Evolutionary conservation across 345 rosid species (phyloP).

Genomic region (Anacardium occidentale): DNA sequence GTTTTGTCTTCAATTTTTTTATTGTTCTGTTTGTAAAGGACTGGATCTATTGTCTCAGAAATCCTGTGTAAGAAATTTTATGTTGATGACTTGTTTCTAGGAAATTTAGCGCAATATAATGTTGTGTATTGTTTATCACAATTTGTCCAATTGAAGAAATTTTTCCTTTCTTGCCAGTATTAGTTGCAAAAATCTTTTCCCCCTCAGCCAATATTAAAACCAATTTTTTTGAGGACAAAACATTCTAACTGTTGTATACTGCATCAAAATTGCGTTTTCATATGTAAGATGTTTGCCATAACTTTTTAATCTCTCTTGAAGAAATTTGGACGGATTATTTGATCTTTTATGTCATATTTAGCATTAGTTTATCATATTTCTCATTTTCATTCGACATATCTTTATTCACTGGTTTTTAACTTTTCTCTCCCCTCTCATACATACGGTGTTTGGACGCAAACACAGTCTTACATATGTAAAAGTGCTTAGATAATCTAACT

Average conservation of each 20-base stretch:
- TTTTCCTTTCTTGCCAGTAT: not conserved
- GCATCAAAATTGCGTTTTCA: not conserved
- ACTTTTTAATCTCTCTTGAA: not conserved
- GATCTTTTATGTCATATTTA: not conserved
- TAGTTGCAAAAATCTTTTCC: not conserved
- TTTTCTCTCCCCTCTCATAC: not conserved
- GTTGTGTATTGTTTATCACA: not conserved
- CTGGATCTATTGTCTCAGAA: not conserved
- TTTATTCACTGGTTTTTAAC: not conserved
- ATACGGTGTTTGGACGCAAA: not conserved
- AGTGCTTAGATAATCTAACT: not conserved
- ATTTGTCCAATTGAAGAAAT: not conserved
- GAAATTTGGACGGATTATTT: not conserved
- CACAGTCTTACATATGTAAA: not conserved
- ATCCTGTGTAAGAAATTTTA: not conserved
- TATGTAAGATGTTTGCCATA: not conserved
- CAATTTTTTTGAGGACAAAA: not conserved
- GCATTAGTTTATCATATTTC: not conserved
- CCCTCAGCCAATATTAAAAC: not conserved
- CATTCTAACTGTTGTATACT: not conserved
- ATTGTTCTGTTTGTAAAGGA: not conserved
- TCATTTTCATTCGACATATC: not conserved
- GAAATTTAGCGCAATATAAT: not conserved
- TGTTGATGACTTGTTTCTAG: constrained; percentile 2
- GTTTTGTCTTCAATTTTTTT: not conserved